A percentile compares a stretch with the other conserved stretches of the same genome.
phyloP scores from a whole-genome alignment of 2,329 filamentous ascomycete species.

The Aureobasidium sp. region DNA sequence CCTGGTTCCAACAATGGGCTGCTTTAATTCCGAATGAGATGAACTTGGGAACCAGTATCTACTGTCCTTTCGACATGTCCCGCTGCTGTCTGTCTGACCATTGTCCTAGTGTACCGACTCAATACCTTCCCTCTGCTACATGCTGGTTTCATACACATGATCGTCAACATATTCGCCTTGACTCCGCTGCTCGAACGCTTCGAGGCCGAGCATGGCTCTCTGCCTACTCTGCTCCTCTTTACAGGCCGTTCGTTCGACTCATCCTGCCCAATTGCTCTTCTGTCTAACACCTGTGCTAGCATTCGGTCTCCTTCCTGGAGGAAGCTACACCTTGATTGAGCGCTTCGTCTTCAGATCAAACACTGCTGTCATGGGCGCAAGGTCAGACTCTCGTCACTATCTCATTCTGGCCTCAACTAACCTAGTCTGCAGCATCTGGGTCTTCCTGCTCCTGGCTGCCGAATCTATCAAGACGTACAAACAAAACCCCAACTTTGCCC shows the following conservation, averaged over 20 bases:
- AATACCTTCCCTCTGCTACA: slow-evolving; percentile 92
- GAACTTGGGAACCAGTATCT: slow-evolving; percentile 60
- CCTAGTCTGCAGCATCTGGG: slow-evolving; percentile 61
- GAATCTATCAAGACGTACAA: slow-evolving; percentile 82
- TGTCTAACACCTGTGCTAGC: slow-evolving; percentile 19
- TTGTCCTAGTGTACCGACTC: slow-evolving; percentile 67
- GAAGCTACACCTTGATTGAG: slow-evolving; percentile 73
- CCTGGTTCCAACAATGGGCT: slow-evolving; percentile 71
- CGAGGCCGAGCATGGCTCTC: slow-evolving; percentile 82
- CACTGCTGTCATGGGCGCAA: slow-evolving; percentile 69
- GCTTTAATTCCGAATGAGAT: slow-evolving; percentile 70
- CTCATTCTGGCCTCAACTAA: neutral
- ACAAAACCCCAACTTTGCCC: slow-evolving; percentile 66
- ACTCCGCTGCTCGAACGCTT: slow-evolving; percentile 89
- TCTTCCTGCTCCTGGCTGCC: slow-evolving; percentile 76
- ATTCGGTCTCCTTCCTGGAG: slow-evolving; percentile 57
- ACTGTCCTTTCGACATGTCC: neutral
- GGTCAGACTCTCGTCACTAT: slow-evolving; percentile 41
- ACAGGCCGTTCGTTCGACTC: slow-evolving; percentile 64
- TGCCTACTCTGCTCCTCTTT: slow-evolving; percentile 80
- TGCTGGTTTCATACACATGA: slow-evolving; percentile 65
- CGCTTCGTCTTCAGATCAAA: slow-evolving; percentile 62
- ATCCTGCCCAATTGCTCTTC: neutral
- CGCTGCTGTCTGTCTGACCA: neutral
- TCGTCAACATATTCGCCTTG: slow-evolving; percentile 71